A percentile compares a stretch with the other conserved stretches of the same genome.
Conservation (phyloP, 805 yeast species). For the Teunomyces lycoperdinae region DNA sequence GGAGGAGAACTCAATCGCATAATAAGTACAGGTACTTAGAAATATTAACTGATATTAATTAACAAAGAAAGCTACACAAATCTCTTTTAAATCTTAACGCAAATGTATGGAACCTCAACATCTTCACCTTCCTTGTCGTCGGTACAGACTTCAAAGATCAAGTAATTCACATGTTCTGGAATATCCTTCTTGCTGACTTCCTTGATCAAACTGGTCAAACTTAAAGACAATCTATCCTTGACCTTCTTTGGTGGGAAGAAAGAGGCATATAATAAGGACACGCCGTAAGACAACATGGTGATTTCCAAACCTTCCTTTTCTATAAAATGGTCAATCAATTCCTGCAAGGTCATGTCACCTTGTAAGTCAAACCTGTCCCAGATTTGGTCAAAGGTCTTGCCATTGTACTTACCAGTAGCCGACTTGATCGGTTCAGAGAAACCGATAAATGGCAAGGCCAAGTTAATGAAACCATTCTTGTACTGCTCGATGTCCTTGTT, state of each 20-base stretch:
- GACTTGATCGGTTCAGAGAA: constrained; percentile 95
- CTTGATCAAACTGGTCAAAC: constrained; percentile 73
- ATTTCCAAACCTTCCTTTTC: constrained; percentile 81
- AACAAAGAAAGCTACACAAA: not conserved
- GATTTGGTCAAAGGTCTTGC: constrained; percentile 75
- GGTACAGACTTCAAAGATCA: constrained; percentile 87
- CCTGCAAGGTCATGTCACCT: constrained; percentile 73
- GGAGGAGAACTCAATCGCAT: constrained; percentile 25
- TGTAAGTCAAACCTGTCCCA: constrained; percentile 92
- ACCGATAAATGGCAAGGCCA: constrained; percentile 94
- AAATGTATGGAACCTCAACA: constrained; percentile 88
- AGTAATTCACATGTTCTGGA: constrained; percentile 66
- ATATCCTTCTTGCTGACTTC: constrained; percentile 82
- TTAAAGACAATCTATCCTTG: constrained; percentile 68
- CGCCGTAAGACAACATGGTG: constrained; percentile 90
- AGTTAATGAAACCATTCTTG: constrained; percentile 88
- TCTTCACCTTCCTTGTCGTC: constrained; percentile 94
- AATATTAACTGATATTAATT: not conserved
- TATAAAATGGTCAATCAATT: constrained; percentile 71
- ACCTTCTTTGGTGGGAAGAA: constrained; percentile 91
- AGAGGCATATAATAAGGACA: constrained; percentile 84
- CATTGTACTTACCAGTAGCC: constrained; percentile 76
- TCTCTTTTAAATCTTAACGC: constrained; percentile 40
- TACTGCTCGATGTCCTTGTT: constrained; percentile 76
- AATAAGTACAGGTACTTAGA: not conserved